Percentiles rank a stretch among this genome's conserved stretches.
Conservation (phyloP, 139 green algal genomes). For the Chlorella sp. region DNA sequence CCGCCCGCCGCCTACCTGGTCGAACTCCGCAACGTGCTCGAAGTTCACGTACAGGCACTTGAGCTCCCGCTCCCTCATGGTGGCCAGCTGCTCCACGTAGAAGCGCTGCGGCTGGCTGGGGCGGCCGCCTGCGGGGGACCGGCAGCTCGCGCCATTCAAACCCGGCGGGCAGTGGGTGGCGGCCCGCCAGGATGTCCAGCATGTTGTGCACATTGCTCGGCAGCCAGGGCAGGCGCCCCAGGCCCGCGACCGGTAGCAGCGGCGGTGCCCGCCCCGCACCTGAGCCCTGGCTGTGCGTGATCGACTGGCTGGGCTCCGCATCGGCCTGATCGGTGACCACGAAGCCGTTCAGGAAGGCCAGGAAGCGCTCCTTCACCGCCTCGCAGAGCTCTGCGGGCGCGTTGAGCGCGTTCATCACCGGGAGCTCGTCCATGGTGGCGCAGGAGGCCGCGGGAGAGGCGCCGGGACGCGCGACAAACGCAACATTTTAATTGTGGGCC, state of each 20-base stretch:
- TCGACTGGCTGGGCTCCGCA: slow-evolving; percentile 27
- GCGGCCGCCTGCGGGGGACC: slow-evolving; percentile 6
- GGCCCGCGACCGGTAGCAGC: neutral
- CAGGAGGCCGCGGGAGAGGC: too few relatives aligned
- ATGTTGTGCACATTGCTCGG: too few relatives aligned
- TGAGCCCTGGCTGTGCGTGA: slow-evolving; percentile 29
- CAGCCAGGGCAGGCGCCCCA: neutral
- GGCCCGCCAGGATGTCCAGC: too few relatives aligned
- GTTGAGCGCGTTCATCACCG: slow-evolving; percentile 42
- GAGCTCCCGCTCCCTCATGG: slow-evolving; percentile 62
- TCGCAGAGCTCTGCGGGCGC: slow-evolving; percentile 40
- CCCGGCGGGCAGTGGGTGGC: too few relatives aligned
- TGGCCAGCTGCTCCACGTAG: slow-evolving; percentile 58
- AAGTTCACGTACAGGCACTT: slow-evolving; percentile 87
- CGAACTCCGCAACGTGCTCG: slow-evolving; percentile 73
- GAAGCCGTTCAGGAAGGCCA: slow-evolving; percentile 46
- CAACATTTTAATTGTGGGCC: too few relatives aligned
- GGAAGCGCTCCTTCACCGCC: slow-evolving; percentile 24
- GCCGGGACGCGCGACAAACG: too few relatives aligned
- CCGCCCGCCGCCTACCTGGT: slow-evolving; percentile 46
- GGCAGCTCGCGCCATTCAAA: slow-evolving; percentile 25
- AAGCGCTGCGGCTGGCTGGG: slow-evolving; percentile 19
- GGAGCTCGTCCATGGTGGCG: slow-evolving; percentile 24
- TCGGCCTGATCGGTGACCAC: slow-evolving; percentile 13
- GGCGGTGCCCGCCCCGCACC: neutral